Base-by-base conservation (phyloP, 768 basidiomycete species). In the Pleurotus giganteus region DNA sequence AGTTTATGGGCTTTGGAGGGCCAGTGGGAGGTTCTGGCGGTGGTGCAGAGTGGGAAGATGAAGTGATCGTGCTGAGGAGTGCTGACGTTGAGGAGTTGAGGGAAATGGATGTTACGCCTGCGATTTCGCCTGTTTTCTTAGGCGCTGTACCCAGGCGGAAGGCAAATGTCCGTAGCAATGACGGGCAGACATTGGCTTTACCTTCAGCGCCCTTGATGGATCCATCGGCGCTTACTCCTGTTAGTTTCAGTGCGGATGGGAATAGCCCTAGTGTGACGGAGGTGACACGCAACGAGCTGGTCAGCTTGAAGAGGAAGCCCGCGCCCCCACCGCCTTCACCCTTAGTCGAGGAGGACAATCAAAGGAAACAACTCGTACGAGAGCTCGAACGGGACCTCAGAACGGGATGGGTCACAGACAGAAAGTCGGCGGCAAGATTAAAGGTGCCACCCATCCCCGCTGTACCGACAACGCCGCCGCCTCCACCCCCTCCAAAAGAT, bases 81-180 rank as follows among this genome's bases (percentile, higher is more conserved):
- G 49, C 49, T n/a, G 49, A 51, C 26, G 34, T 51, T 9, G 49
- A 51, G 49, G 49, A 51, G 26, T 37, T 51, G 17, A 34, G 49
- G 49, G 32, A 37, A 23, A 26, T 51, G 2, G 32, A 24, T 24
- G 31, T 37, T n/a, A 37, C 49, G n/a, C 31, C 23, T 11, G 21
- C 31, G 8, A n/a, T 41, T 19, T 17, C 39, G 9, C 39, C 39
- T 7, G n/a, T 41, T 13, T 41, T 41, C 19, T 29, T 28, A n/a
- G 46, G 46, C 27, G 17, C 5, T 29, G 46, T 15, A 12, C 26
- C 15, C 15, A 28, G 24, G 29, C 15, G 46, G 46, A 32, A 29
- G 11, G 46, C 29, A 15, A 29, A 28, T 27, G 24, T 23, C n/a
- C n/a, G 11, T 36, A 36, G 11, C 11, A n/a, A n/a, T 36, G n/a